A percentile compares a stretch with the other conserved stretches of the same genome.
Conservation (phyloP, 1,284 basidiomycete species). For the Trametes versicolor region DNA sequence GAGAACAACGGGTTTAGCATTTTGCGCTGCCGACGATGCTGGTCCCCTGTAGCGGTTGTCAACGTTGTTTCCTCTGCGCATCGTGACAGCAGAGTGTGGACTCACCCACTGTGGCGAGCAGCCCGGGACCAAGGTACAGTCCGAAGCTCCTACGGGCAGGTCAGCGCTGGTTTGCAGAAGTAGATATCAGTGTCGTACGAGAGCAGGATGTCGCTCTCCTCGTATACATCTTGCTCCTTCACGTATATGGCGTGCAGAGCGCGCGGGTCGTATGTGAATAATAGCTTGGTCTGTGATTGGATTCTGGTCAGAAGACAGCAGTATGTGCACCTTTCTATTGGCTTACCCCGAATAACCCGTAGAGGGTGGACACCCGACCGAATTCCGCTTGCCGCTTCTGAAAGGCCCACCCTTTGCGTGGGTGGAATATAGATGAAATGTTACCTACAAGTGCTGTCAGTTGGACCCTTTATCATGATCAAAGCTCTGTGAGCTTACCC, state of each 20-base stretch:
- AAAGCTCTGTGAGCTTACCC: background rate
- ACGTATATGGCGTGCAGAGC: slow-evolving; percentile 44
- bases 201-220: slow-evolving; percentile 20
- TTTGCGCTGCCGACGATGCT: slow-evolving; percentile 19
- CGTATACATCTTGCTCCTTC: slow-evolving; percentile 47
- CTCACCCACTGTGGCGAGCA: slow-evolving; percentile 23
- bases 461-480: background rate
- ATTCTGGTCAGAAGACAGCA: too few species aligned
- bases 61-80: too few species aligned
- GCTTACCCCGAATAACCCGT: background rate
- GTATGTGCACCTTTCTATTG: background rate
- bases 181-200: background rate
- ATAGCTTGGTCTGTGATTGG: background rate
- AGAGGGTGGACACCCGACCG: background rate
- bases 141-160: background rate
- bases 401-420: background rate
- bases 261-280: slow-evolving; percentile 38
- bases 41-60: slow-evolving; percentile 1
- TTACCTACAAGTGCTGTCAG: background rate
- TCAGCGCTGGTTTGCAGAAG: background rate
- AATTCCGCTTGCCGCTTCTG: background rate
- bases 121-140: slow-evolving; percentile 19
- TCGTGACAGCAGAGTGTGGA: too few species aligned
- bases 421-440: background rate
- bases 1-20: slow-evolving; percentile 22